Evolutionary conservation across 2,329 filamentous ascomycete species (phyloP), one percentile per base, ranked within the genome.

Genomic region (Hypoxylon sp.): DNA sequence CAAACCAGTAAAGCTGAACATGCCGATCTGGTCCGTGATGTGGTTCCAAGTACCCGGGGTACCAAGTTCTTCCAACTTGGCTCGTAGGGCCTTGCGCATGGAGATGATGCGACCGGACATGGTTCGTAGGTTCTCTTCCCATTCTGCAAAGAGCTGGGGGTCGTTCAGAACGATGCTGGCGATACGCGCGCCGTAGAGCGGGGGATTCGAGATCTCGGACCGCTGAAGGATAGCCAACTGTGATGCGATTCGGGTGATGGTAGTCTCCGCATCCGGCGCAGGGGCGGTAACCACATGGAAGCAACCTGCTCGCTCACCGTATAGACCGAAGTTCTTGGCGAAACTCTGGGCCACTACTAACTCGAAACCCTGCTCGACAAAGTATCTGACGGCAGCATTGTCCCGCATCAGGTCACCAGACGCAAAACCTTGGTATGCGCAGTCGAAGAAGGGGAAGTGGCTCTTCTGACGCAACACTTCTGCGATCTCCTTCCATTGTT

Each of bases 381-480:
- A 99, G 86, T 97, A 93, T 74, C 94, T 92, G 75, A 99, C 91
- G n/a, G 96, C 93, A 85, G 91, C 94, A 72, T 93, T 93, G 80
- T 99, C 96, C 68, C 90, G 89, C 74, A 88, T 86, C 20, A 98
- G 88, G 79, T 97, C 91, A 66, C 96, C 96, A 0, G 96, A 97
- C 2, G 96, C 96, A 80, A 99, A 99, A 64, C 96, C 95, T 83
- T 98, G 96, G 85, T 99, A 99, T 63, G 96, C 96, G 72, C 90
- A 93, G 85, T 99, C 96, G 83, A 99, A 98, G 89, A 99, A 98
- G 76, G 96, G 95, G 84, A 99, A 97, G 82, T 97, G 95, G 71
- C 89, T 89, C 83, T 92, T 94, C 77, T 89, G 81, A 76, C 88
- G 88, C 81, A 98, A 90, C 49, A 97, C 81, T 48, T 86, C 81